Evolutionary conservation across 495 filamentous ascomycete genomes (phyloP), one percentile per base, ranked within the genome.

Genomic region (Neurospora sp.): DNA sequence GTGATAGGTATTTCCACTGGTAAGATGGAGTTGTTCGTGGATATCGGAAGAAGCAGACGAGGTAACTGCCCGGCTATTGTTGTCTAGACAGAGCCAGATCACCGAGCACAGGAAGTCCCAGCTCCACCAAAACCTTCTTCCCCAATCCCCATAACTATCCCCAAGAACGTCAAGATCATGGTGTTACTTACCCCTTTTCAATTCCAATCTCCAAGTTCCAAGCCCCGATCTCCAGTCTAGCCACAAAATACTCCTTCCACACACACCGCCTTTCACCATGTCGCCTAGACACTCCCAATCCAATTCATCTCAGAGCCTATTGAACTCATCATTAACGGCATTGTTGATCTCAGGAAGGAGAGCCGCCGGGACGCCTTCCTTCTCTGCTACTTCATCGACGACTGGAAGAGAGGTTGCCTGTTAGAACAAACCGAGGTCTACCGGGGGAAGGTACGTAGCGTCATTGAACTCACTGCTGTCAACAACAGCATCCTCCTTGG

Each of bases 251-350:
- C 1, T 62, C 54, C 4, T 7, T 0, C 21, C 45, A 6, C 3
- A 62, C 13, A 31, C 28, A 34, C 24, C 28, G 15, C 28, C 24
- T 62, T 28, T 34, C 28, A 0, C 17, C 15, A 34, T 62, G 5
- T 17, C 24, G 6, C 28, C 54, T 34, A 0, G 5, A 7, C 28
- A 17, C 4, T 31, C 48, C 13, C 24, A 59, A 38, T 48, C n/a
- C 7, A 2, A 6, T 21, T 21, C 28, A 28, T 5, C 11, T n/a
- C 15, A 80, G 34, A 78, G 69, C 70, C 79, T 82, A 72, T 82
- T 81, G 39, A 82, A 54, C 74, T 78, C 80, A 15, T 81, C 78
- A 73, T 81, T 82, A 45, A 79, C 77, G 24, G 79, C 24, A 71
- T 79, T 81, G 76, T 81, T 81, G 39, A 81, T 69, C 75, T 79